A percentile compares a stretch with the other conserved stretches of the same genome.
These are phyloP conservation scores for Zasmidium cellare DNA, from an alignment of 2,329 filamentous ascomycete species.

Conservation along the genomic window DNA sequence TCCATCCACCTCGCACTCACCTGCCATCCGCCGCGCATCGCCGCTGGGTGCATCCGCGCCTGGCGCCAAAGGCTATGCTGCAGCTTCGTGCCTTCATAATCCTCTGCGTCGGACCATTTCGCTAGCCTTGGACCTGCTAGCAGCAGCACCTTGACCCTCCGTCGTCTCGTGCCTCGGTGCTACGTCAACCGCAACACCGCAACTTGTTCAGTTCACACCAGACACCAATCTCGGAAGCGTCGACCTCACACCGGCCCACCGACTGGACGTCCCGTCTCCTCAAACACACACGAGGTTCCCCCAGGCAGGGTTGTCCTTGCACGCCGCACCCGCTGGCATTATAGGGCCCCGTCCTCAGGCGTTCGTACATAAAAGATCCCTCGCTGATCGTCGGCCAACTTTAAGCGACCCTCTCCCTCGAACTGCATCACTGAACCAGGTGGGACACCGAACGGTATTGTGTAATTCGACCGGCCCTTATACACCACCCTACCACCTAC, in stretches of 20 bases:
- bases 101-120: constrained; percentile 6
- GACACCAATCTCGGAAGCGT: constrained; percentile 23
- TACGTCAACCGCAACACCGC: constrained; percentile 28
- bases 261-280: constrained; percentile 19
- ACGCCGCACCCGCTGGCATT: constrained; percentile 20
- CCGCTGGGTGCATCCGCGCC: constrained; percentile 26
- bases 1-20: no score
- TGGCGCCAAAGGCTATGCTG: constrained; percentile 25
- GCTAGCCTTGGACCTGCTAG: neutral
- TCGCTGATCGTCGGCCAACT: constrained; percentile 21
- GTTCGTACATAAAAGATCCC: constrained; percentile 20
- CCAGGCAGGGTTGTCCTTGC: constrained; percentile 24
- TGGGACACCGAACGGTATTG: constrained; percentile 4
- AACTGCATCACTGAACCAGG: constrained; percentile 14
- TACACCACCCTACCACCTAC: neutral
- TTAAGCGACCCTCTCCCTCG: constrained; percentile 21
- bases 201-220: constrained; percentile 12
- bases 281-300: constrained; percentile 25
- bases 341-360: constrained; percentile 17
- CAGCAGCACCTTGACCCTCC: neutral
- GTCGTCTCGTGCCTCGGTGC: constrained; percentile 26
- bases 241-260: constrained; percentile 12
- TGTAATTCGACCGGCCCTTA: constrained; percentile 12
- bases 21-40: constrained; percentile 27
- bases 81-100: constrained; percentile 12